Evolutionary conservation across 225 moss, liverwort and hornwort species (phyloP).

Genomic region (Takakia lepidozioides): DNA sequence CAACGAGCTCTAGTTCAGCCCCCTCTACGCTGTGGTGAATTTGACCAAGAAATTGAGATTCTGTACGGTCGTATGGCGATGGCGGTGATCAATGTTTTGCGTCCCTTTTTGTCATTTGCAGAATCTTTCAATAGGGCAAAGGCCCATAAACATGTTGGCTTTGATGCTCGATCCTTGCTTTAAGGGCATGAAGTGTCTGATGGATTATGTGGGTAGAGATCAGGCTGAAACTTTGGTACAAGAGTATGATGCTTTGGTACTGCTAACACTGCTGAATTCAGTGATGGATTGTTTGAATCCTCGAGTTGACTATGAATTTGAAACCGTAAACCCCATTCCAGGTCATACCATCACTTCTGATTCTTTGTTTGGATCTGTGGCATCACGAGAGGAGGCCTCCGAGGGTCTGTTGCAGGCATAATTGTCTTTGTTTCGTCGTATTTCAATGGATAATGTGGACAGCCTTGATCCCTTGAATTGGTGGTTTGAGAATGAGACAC

Average conservation of each 20-base stretch:
- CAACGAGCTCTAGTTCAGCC: background rate
- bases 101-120: too few relatives aligned
- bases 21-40: background rate
- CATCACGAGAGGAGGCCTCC: background rate
- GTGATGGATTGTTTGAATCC: background rate
- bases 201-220: constrained; percentile 1
- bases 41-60: constrained; percentile 1
- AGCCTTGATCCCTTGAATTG: background rate
- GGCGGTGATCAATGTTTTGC: background rate
- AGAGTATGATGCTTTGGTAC: background rate
- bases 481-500: background rate
- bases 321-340: background rate
- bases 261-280: background rate
- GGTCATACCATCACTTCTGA: background rate
- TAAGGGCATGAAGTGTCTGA: background rate
- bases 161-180: constrained; percentile 1
- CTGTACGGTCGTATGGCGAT: background rate
- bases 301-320: background rate
- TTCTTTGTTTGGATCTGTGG: background rate
- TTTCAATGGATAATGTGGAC: background rate
- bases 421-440: background rate
- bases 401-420: background rate
- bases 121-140: too few relatives aligned
- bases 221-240: background rate
- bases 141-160: background rate